Conservation (phyloP, 257 asterid genomes). For the Knoxia roxburghii region DNA sequence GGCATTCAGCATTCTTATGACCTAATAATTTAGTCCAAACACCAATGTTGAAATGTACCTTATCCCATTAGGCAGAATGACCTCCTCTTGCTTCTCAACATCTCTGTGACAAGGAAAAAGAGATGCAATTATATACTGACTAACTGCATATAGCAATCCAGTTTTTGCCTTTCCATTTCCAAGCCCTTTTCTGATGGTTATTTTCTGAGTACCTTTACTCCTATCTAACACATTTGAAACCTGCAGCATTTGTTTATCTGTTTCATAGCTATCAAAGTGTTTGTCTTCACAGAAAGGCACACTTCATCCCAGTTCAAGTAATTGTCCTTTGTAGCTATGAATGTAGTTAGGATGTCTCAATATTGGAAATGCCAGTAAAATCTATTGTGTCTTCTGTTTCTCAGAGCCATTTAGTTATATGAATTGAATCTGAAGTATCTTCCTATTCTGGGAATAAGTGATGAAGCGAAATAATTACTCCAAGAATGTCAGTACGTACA, state of each 20-base stretch:
- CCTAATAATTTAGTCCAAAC: background rate
- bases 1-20: background rate
- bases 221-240: background rate
- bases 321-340: background rate
- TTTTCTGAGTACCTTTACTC: background rate
- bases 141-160: background rate
- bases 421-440: background rate
- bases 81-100: constrained; percentile 78
- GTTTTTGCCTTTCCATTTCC: background rate
- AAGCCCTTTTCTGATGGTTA: background rate
- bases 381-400: background rate
- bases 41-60: constrained; percentile 29
- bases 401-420: background rate
- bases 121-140: background rate
- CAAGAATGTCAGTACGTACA: no score
- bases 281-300: background rate
- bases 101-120: constrained; percentile 40
- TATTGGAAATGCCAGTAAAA: background rate
- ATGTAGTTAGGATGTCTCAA: background rate
- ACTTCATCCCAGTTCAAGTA: background rate
- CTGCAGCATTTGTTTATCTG: background rate
- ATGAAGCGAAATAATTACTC: background rate
- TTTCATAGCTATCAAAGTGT: background rate
- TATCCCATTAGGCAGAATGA: constrained; percentile 69
- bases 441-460: background rate